Conservation (phyloP, 306 rosid species). For the Quercus glauca region DNA sequence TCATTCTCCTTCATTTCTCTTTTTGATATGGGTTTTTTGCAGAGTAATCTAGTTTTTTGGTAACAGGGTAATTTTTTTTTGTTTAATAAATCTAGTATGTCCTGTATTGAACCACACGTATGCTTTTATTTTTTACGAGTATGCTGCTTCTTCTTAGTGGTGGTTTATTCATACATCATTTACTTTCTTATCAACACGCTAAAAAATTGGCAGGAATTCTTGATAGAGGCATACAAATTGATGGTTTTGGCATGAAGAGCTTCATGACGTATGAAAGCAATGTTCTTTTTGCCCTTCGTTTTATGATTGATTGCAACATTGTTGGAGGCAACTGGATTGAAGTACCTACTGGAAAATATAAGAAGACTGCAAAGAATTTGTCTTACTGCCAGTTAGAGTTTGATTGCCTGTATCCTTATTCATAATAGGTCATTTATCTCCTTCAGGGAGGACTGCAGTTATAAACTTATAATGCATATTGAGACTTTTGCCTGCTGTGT, state of each 20-base stretch:
- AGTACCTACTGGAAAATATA: slow-evolving; percentile 74
- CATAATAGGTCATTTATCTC: slow-evolving; percentile 3
- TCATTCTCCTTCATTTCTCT: not conserved
- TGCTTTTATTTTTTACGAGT: not conserved
- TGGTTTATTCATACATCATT: not conserved
- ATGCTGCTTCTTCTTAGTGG: slow-evolving; percentile 13
- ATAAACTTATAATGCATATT: slow-evolving; percentile 3
- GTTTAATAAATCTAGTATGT: too few relatives aligned
- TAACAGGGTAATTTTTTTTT: not conserved
- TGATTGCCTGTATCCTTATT: slow-evolving; percentile 85
- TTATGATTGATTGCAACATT: slow-evolving; percentile 86
- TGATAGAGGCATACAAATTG: slow-evolving; percentile 90
- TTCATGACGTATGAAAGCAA: slow-evolving; percentile 98
- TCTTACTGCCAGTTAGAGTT: slow-evolving; percentile 87
- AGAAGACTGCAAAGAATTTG: slow-evolving; percentile 45
- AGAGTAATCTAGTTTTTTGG: not conserved
- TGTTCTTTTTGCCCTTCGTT: slow-evolving; percentile 96
- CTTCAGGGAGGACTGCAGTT: slow-evolving; percentile 3
- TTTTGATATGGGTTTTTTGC: not conserved
- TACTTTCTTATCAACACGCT: slow-evolving; percentile 21
- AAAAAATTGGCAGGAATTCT: slow-evolving; percentile 72
- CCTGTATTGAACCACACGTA: slow-evolving; percentile 13
- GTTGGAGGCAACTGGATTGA: slow-evolving; percentile 99
- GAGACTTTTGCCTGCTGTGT: slow-evolving; percentile 1
- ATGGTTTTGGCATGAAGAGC: slow-evolving; percentile 81